Evolutionary conservation across 164 flowering plant genomes (phyloP).

Genomic region (Kalanchoe fedtschenkoi): DNA sequence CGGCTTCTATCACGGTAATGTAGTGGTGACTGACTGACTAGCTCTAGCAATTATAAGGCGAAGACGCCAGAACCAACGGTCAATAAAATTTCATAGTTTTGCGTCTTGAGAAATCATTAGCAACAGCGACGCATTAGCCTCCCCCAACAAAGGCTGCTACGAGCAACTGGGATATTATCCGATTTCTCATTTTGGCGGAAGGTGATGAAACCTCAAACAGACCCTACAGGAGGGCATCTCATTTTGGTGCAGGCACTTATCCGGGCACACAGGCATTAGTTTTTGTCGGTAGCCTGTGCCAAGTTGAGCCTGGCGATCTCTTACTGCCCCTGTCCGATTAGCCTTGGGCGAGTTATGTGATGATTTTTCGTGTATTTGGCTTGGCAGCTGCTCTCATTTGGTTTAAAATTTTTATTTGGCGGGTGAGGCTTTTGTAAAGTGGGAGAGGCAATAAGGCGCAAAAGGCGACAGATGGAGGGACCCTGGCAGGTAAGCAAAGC

Average conservation of each 20-base stretch:
- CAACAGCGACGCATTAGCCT: background rate
- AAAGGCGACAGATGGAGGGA: conserved; percentile 1
- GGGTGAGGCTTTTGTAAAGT: background rate
- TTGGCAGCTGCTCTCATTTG: background rate
- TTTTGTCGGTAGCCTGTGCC: background rate
- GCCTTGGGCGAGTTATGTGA: background rate
- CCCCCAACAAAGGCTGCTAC: background rate
- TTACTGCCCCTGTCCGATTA: background rate
- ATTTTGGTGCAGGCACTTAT: background rate
- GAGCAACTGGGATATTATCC: conserved; percentile 1
- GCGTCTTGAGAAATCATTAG: no score
- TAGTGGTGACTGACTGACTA: no score
- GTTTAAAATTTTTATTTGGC: background rate
- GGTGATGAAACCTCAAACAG: background rate
- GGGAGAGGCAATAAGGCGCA: conserved; percentile 4
- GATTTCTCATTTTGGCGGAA: background rate
- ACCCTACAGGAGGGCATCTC: conserved; percentile 2
- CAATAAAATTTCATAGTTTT: no score
- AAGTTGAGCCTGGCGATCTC: background rate
- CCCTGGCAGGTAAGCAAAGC: background rate
- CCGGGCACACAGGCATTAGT: background rate
- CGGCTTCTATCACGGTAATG: no score
- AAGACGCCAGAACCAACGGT: no score
- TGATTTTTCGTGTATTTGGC: background rate
- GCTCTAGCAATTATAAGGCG: no score